Percentiles rank a stretch among this genome's conserved stretches.
Conservation (phyloP, 2,329 filamentous ascomycete genomes). For the Colletotrichum gigasporum region DNA sequence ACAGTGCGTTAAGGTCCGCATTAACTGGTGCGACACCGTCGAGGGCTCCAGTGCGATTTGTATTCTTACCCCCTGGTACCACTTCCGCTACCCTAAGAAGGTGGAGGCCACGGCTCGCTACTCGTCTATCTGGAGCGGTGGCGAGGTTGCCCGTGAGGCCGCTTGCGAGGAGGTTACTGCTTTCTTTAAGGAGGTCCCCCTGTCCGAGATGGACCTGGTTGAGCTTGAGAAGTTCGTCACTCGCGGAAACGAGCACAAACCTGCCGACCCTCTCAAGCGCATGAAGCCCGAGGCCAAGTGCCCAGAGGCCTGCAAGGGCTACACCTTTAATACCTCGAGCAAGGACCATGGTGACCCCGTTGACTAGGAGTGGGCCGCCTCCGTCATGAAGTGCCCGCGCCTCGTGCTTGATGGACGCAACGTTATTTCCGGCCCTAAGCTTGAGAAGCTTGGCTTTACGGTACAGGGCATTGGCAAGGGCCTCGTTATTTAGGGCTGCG, state of each 20-base stretch:
- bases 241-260: slow-evolving; percentile 43
- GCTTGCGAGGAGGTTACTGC: slow-evolving; percentile 24
- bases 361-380: slow-evolving; percentile 54
- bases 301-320: slow-evolving; percentile 56
- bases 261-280: slow-evolving; percentile 54
- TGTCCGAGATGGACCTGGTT: slow-evolving; percentile 41
- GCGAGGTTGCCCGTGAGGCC: slow-evolving; percentile 20
- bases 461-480: slow-evolving; percentile 51
- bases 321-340: slow-evolving; percentile 45
- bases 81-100: slow-evolving; percentile 51
- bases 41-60: slow-evolving; percentile 50
- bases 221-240: slow-evolving; percentile 37
- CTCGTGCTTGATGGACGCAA: slow-evolving; percentile 34
- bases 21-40: slow-evolving; percentile 40
- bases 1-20: slow-evolving; percentile 65
- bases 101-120: slow-evolving; percentile 31
- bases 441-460: slow-evolving; percentile 48
- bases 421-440: slow-evolving; percentile 30
- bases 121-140: slow-evolving; percentile 26
- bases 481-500: slow-evolving; percentile 48
- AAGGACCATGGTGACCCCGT: slow-evolving; percentile 53
- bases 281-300: slow-evolving; percentile 54
- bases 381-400: slow-evolving; percentile 32
- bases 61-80: slow-evolving; percentile 62
- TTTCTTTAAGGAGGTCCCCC: slow-evolving; percentile 26